phyloP scores from a whole-genome alignment of 108 stramenopile genomes.

The Skeletonema menzelii region DNA sequence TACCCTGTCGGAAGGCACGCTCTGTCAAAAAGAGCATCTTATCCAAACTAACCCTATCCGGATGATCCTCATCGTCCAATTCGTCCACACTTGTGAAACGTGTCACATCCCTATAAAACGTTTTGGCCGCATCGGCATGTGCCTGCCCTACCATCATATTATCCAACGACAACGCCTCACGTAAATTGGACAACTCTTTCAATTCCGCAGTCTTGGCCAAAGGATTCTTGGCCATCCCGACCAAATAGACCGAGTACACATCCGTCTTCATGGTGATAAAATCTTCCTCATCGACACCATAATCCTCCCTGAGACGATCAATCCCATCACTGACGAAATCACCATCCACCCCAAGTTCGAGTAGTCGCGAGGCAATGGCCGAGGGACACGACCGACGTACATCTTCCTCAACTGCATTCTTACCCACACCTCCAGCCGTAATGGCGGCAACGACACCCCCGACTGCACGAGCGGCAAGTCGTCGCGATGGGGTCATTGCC shows the following conservation, averaged over 20 bases:
- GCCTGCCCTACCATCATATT: slow-evolving; percentile 84
- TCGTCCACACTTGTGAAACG: slow-evolving; percentile 72
- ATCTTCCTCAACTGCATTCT: slow-evolving; percentile 37
- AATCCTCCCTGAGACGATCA: slow-evolving; percentile 16
- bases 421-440: slow-evolving; percentile 42
- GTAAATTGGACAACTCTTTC: slow-evolving; percentile 66
- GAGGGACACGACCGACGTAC: slow-evolving; percentile 38
- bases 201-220: slow-evolving; percentile 64
- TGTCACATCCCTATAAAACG: slow-evolving; percentile 64
- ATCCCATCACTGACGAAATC: slow-evolving; percentile 21
- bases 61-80: slow-evolving; percentile 77
- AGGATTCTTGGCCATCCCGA: slow-evolving; percentile 81
- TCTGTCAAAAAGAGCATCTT: slow-evolving; percentile 84
- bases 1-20: slow-evolving; percentile 63
- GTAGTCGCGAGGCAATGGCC: slow-evolving; percentile 25
- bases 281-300: slow-evolving; percentile 56
- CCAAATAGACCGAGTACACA: slow-evolving; percentile 66
- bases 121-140: slow-evolving; percentile 64
- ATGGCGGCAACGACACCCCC: slow-evolving; percentile 31
- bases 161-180: slow-evolving; percentile 50
- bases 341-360: slow-evolving; percentile 31
- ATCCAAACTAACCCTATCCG: slow-evolving; percentile 72
- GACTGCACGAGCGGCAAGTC: slow-evolving; percentile 33
- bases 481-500: slow-evolving; percentile 42
- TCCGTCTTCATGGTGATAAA: slow-evolving; percentile 64